phyloP scores from a whole-genome alignment of 139 green algal genomes.

The Picocystis salinarum region DNA sequence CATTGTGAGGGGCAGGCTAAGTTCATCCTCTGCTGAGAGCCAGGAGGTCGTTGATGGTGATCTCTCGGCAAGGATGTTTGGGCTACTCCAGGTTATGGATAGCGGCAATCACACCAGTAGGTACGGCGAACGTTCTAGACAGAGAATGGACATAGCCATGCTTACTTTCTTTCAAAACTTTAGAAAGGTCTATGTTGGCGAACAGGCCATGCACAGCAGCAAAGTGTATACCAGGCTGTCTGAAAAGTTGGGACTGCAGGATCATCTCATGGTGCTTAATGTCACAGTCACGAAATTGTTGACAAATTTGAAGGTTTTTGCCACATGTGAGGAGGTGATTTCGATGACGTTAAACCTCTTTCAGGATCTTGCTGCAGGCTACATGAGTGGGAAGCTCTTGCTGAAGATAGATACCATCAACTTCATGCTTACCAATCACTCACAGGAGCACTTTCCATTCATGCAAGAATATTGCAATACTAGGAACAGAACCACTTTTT shows the following conservation, averaged over 20 bases:
- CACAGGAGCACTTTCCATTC: constrained; percentile 61
- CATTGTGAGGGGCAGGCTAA: constrained; percentile 65
- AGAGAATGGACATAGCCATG: constrained; percentile 76
- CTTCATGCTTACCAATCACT: constrained; percentile 71
- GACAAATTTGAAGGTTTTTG: constrained; percentile 56
- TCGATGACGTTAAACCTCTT: constrained; percentile 75
- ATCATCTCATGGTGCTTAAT: constrained; percentile 72
- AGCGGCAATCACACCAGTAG: constrained; percentile 32
- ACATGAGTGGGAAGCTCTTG: constrained; percentile 94
- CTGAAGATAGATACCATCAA: constrained; percentile 75
- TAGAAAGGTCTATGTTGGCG: constrained; percentile 83
- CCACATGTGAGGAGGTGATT: constrained; percentile 59
- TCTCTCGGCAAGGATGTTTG: constrained; percentile 65
- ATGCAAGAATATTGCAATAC: constrained; percentile 54
- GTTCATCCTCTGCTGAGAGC: not conserved
- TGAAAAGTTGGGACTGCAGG: constrained; percentile 55
- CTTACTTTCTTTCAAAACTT: constrained; percentile 92
- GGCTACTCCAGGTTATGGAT: constrained; percentile 52
- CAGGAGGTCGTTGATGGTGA: constrained; percentile 86
- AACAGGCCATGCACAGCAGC: constrained; percentile 86
- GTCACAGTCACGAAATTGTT: constrained; percentile 77
- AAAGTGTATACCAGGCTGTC: constrained; percentile 72
- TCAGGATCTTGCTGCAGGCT: constrained; percentile 76
- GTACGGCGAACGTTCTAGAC: constrained; percentile 44
- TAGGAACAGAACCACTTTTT: constrained; percentile 78